Evolutionary conservation across 345 rosid genomes (phyloP), one percentile per base, ranked within the genome.

Genomic region (Melaleuca alternifolia): DNA sequence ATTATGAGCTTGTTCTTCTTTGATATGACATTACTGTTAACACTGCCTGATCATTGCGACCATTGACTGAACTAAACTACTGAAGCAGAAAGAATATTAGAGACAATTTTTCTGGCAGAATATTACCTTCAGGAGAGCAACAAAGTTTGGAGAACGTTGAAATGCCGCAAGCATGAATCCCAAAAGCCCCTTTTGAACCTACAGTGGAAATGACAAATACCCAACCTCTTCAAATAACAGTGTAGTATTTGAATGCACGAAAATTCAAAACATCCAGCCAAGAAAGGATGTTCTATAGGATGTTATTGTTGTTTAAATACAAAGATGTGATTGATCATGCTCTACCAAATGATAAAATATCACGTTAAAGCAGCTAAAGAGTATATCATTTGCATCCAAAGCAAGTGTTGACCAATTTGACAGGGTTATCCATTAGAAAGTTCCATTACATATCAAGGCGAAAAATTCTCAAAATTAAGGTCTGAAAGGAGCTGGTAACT

Each of bases 81-180:
- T 18, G 33, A 26, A 71, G 46, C 48, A 18, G 24, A 50, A 85
- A 84, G 83, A 77, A 24, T 3, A 52, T 44, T 50, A 54, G n/a
- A 84, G 37, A 50, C 23, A 46, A 87, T 57, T 30, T 46, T 85
- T 86, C 44, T 54, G 23, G 76, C 24, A 86, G 54, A 26, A 54
- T 41, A 71, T 61, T 92, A 96, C 99, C 94, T 97, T 95, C 89
- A 97, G 87, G 51, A 96, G 90, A 62, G 99, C 95, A 85, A 97
- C 91, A 89, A 94, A 92, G 90, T 86, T 89, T 54, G 99, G 98
- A 91, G 95, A 97, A 59, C 95, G 92, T 88, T 93, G 97, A 92
- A 97, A 97, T 85, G 97, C 93, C 88, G 98, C 93, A 90, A 97
- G 94, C 93, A 95, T 93, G 85, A 96, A 97, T 87, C 95, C 98